phyloP scores from a whole-genome alignment of 2,329 filamentous ascomycete genomes.

The Aspergillus udagawae region DNA sequence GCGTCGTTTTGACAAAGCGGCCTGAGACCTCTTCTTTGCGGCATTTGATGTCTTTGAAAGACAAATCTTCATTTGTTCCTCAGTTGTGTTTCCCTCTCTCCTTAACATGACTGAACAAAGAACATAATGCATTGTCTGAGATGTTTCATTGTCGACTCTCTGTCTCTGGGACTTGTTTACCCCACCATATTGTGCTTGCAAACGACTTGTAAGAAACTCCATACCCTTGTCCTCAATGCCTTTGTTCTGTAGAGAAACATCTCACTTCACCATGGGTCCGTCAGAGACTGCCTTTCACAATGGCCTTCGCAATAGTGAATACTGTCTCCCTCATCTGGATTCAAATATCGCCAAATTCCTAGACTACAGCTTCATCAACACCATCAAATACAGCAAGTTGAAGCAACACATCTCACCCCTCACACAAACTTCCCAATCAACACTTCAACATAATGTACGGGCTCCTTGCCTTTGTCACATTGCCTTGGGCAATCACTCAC shows the following conservation, averaged over 20 bases:
- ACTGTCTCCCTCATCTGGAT: background rate
- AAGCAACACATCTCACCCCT: background rate
- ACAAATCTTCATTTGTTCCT: background rate
- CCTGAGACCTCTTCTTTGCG: background rate
- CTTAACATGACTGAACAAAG: background rate
- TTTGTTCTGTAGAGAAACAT: background rate
- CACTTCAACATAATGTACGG: background rate
- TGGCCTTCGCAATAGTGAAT: background rate
- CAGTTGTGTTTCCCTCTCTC: background rate
- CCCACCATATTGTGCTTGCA: background rate
- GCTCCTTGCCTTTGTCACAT: background rate
- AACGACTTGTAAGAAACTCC: too few species aligned
- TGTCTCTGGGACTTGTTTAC: background rate
- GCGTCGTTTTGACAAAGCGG: background rate
- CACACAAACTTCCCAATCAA: background rate
- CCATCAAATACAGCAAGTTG: background rate
- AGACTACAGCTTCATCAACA: background rate
- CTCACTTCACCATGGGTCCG: background rate
- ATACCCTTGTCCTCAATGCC: background rate
- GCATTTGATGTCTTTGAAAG: background rate
- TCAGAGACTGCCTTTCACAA: background rate
- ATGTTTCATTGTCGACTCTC: background rate
- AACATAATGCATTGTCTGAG: background rate
- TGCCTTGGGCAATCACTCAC: background rate
- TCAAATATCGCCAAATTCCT: background rate